Evolutionary conservation across 1,139 yeast genomes (phyloP).

Genomic region (Yamadazyma mexicana): DNA sequence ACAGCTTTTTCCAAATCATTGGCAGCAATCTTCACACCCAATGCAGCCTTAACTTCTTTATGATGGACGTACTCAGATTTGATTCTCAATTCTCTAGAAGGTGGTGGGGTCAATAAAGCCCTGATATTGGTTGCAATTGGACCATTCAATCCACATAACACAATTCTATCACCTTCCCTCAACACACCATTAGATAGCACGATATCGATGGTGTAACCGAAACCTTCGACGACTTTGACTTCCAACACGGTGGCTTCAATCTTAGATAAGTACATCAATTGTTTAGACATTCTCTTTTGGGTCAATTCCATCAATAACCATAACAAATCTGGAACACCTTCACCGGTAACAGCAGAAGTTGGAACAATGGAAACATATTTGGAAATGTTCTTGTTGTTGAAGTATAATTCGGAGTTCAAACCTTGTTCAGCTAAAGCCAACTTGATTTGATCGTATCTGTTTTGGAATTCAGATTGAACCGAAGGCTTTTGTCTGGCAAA

Average conservation of each 20-base stretch:
- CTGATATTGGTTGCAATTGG: constrained; percentile 98
- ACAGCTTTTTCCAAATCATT: constrained; percentile 97
- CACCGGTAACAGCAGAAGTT: constrained; percentile 98
- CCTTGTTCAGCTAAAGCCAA: constrained; percentile 97
- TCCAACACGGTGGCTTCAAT: constrained; percentile 96
- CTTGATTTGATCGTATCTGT: constrained; percentile 81
- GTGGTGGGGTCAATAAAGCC: constrained; percentile 96
- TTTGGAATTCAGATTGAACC: constrained; percentile 90
- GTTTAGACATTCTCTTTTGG: constrained; percentile 98
- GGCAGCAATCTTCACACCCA: constrained; percentile 98
- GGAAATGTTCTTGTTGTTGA: constrained; percentile 89
- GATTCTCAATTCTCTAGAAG: constrained; percentile 91
- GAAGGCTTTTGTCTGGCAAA: constrained; percentile 76
- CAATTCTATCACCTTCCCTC: constrained; percentile 92
- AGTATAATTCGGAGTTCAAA: constrained; percentile 93
- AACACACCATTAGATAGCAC: constrained; percentile 92
- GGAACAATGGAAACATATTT: constrained; percentile 96
- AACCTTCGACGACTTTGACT: constrained; percentile 98
- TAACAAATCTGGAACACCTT: constrained; percentile 98
- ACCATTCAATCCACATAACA: constrained; percentile 96
- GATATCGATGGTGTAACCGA: constrained; percentile 98
- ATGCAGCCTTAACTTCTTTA: constrained; percentile 97
- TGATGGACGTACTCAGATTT: constrained; percentile 93
- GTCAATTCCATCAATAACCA: constrained; percentile 94
- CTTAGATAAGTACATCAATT: constrained; percentile 91